Conservation (phyloP, 2,329 filamentous ascomycete genomes). For the Monosporascus sp. region DNA sequence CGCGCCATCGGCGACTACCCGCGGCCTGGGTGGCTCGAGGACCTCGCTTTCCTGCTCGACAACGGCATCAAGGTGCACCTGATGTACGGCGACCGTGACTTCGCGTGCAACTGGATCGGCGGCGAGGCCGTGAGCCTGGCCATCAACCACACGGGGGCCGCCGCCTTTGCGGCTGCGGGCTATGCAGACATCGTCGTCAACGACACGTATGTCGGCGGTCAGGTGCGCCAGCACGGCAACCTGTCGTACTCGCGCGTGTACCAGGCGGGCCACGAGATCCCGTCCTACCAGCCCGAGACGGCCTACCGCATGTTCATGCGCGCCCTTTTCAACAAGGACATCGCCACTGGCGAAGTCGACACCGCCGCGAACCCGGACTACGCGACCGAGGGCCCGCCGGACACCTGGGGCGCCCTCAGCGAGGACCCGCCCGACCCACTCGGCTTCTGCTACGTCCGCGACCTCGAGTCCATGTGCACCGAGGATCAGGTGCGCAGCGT, state of each 20-base stretch:
- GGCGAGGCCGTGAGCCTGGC: slow-evolving; percentile 46
- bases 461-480: slow-evolving; percentile 47
- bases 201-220: slow-evolving; percentile 56
- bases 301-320: slow-evolving; percentile 46
- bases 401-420: slow-evolving; percentile 43
- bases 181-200: slow-evolving; percentile 62
- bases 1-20: slow-evolving; percentile 24
- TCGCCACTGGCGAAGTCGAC: slow-evolving; percentile 43
- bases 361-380: slow-evolving; percentile 42
- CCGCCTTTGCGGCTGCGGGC: slow-evolving; percentile 47
- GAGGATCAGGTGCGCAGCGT: slow-evolving; percentile 33
- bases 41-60: slow-evolving; percentile 49
- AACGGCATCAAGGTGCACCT: slow-evolving; percentile 51
- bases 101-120: slow-evolving; percentile 52
- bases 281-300: slow-evolving; percentile 46
- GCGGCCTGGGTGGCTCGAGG: slow-evolving; percentile 33
- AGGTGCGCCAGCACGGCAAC: slow-evolving; percentile 65
- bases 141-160: slow-evolving; percentile 37
- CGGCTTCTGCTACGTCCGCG: slow-evolving; percentile 55
- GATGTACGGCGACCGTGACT: slow-evolving; percentile 55
- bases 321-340: slow-evolving; percentile 44
- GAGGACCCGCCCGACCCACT: slow-evolving; percentile 38
- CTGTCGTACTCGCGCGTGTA: slow-evolving; percentile 56
- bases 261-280: slow-evolving; percentile 52
- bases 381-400: slow-evolving; percentile 20